Percentiles rank a stretch among this genome's conserved stretches.
phyloP scores from a whole-genome alignment of 208 protist genomes.

The Acanthamoeba polyphaga region DNA sequence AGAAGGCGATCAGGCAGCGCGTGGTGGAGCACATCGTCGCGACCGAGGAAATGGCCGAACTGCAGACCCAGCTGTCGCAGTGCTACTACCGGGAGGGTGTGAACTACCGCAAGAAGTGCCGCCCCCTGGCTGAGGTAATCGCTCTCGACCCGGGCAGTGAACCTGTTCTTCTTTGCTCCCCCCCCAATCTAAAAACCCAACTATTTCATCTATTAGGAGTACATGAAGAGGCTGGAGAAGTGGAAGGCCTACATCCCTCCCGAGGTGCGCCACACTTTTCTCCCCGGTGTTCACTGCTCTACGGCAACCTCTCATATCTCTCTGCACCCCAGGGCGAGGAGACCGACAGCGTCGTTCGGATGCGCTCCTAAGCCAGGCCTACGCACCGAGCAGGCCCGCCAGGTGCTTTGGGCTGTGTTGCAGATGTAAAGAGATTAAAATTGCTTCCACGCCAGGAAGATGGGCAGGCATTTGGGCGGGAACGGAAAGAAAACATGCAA shows the following conservation, averaged over 20 bases:
- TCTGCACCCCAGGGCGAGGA: neutral
- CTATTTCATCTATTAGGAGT: conserved; percentile 18
- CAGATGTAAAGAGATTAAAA: conserved; percentile 13
- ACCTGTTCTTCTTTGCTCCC: neutral
- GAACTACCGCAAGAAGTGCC: conserved; percentile 18
- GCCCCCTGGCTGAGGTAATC: neutral
- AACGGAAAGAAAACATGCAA: neutral
- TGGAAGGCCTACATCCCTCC: conserved; percentile 15
- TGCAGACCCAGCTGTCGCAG: neutral
- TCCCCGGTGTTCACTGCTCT: neutral
- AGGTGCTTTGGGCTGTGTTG: neutral
- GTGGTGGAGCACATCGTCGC: conserved; percentile 21
- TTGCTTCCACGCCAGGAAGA: neutral
- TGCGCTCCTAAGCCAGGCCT: neutral
- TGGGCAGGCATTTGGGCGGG: neutral
- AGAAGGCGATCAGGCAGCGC: conserved; percentile 16
- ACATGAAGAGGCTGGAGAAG: conserved; percentile 8
- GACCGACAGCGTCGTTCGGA: conserved; percentile 5
- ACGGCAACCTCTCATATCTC: neutral
- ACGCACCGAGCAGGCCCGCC: neutral
- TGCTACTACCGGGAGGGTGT: conserved; percentile 46
- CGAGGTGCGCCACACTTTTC: neutral
- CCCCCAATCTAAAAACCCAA: neutral
- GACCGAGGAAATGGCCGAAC: conserved; percentile 33
- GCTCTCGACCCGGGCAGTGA: neutral